phyloP scores from a whole-genome alignment of 345 rosid genomes.

The Eucalyptus regnans region DNA sequence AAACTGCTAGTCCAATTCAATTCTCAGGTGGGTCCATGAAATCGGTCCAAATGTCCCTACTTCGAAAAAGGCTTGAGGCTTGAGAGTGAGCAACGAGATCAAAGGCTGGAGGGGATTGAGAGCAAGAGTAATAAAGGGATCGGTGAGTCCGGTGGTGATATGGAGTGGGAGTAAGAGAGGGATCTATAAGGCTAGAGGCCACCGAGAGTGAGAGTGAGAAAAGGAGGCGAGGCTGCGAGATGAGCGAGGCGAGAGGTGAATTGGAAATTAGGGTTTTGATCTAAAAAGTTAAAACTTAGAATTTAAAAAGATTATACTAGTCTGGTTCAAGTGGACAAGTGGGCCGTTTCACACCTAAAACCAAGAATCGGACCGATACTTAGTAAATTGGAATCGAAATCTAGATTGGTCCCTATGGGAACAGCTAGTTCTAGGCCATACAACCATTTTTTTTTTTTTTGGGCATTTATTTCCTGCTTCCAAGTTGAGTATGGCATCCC shows the following conservation, averaged over 20 bases:
- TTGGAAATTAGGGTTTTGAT: rapidly evolving
- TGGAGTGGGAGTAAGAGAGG: background rate
- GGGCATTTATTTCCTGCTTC: too few relatives aligned
- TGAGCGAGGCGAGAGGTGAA: background rate
- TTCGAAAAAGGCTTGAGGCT: background rate
- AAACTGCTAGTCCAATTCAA: too few relatives aligned
- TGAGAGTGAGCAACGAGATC: background rate
- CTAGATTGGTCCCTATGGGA: too few relatives aligned
- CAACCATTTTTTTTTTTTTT: too few relatives aligned
- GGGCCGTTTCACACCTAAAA: rapidly evolving
- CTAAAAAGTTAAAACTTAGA: rapidly evolving
- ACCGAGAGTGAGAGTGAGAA: background rate
- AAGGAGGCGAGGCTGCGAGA: rapidly evolving
- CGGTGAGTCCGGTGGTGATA: rapidly evolving
- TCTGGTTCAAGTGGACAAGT: background rate
- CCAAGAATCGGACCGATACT: rapidly evolving
- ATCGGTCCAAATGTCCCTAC: rapidly evolving
- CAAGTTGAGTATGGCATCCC: too few relatives aligned
- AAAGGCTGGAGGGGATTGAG: rapidly evolving
- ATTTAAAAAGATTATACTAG: too few relatives aligned
- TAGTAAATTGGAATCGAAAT: too few relatives aligned
- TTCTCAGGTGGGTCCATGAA: rapidly evolving
- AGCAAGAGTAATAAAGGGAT: background rate
- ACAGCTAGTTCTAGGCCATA: rapidly evolving
- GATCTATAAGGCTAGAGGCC: background rate